Evolutionary conservation across 306 rosid genomes (phyloP).

Genomic region (Notholithocarpus densiflorus): DNA sequence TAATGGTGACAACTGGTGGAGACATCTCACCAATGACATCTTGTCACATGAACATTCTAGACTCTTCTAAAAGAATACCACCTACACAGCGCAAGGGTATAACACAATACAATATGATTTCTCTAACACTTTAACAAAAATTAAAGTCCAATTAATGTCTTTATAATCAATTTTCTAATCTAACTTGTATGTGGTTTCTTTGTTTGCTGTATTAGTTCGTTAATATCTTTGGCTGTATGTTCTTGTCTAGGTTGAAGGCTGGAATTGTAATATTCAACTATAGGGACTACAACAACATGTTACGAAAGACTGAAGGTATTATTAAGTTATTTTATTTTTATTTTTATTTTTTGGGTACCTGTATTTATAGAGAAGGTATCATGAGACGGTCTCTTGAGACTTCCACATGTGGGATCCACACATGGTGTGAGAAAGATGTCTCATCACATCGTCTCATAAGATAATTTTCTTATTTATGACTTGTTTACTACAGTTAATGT

Average conservation of each 20-base stretch:
- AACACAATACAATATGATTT: no score
- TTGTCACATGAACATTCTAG: no score
- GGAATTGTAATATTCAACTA: conserved; percentile 93
- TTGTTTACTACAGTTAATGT: not conserved
- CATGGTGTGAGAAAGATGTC: no score
- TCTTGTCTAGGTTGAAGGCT: conserved; percentile 53
- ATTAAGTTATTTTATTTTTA: conserved; percentile 4
- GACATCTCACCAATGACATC: no score
- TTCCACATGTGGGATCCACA: no score
- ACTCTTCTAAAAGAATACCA: no score
- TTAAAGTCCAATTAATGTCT: not conserved
- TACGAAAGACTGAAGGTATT: conserved; percentile 90
- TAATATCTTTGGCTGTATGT: conserved; percentile 16
- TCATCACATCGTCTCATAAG: conserved; percentile 1
- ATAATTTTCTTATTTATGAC: not conserved
- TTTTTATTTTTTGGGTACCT: no score
- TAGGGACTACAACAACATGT: conserved; percentile 65
- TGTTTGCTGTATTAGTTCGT: not conserved
- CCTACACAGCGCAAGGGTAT: no score
- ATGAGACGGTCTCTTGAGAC: no score
- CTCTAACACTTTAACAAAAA: no score
- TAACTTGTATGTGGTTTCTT: not conserved
- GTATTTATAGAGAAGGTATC: no score
- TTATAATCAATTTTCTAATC: not conserved
- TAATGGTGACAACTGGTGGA: no score